A percentile compares a stretch with the other conserved stretches of the same genome.
phyloP scores from a whole-genome alignment of 2,329 filamentous ascomycete genomes.

The Alternaria metachromatica region DNA sequence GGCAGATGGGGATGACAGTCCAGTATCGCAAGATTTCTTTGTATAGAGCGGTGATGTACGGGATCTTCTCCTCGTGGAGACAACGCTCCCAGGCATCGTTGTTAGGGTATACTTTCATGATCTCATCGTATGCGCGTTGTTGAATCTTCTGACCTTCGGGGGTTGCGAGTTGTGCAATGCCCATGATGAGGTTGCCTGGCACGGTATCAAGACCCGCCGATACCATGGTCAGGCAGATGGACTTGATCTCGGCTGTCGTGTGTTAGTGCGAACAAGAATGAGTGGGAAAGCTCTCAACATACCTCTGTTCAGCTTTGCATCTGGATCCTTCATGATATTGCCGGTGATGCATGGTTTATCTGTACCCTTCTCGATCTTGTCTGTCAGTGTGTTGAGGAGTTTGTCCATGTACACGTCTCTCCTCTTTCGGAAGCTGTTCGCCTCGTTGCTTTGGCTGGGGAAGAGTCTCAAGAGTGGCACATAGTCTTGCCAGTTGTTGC shows the following conservation, averaged over 20 bases:
- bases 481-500: constrained; percentile 86
- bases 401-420: constrained; percentile 70
- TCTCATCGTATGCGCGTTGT: constrained; percentile 71
- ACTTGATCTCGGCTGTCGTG: constrained; percentile 73
- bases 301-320: constrained; percentile 73
- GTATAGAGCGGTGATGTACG: constrained; percentile 77
- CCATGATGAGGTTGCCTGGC: constrained; percentile 80
- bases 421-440: constrained; percentile 69
- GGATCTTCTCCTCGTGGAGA: constrained; percentile 74
- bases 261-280: constrained; percentile 19
- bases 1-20: constrained; percentile 79
- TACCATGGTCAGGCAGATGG: constrained; percentile 82
- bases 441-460: constrained; percentile 66
- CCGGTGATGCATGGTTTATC: constrained; percentile 73
- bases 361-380: constrained; percentile 66
- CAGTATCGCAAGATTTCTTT: constrained; percentile 82
- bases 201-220: constrained; percentile 83
- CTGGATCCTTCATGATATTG: constrained; percentile 73
- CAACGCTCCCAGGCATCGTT: constrained; percentile 79
- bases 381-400: constrained; percentile 66
- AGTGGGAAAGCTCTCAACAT: constrained; percentile 26
- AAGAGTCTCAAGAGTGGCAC: constrained; percentile 75
- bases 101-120: constrained; percentile 73
- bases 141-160: constrained; percentile 73
- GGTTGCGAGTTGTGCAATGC: constrained; percentile 76